Evolutionary conservation across 371 early-diverging fungal genomes (phyloP), one percentile per base, ranked within the genome.

Genomic region (Rhizomucor pusillus): DNA sequence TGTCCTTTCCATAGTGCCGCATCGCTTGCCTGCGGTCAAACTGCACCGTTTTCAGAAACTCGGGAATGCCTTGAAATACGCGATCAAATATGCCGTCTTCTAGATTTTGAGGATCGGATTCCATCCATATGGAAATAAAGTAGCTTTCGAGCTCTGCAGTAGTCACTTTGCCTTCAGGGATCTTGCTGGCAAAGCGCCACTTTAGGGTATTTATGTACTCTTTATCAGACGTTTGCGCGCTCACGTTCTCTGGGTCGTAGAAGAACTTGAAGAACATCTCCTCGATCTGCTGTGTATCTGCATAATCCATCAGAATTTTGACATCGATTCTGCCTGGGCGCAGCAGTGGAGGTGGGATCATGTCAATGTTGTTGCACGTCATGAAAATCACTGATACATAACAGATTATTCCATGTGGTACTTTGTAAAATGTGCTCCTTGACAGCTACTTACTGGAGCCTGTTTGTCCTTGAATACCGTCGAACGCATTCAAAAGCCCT

Each of bases 251-350:
- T 7, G 65, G 61, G 46, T 67, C 65, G 39, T 57, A 56, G 13
- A 73, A 69, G 50, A 82, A 79, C 36, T 77, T 66, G 62, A 71
- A 66, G 60, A 74, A 80, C 63, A 77, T 71, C 12, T 73, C 68
- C 43, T 75, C 60, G 35, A 89, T 81, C 69, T 96, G 93, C 41
- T 68, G 60, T 18, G 66, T 68, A 5, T 85, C 84, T 0, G 90
- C 93, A 53, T 90, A 82, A 49, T 88, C 97, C 47, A 99, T 73
- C 29, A 82, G 77, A 13, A 87, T 80, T 59, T 91, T 88, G 47
- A 92, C 65, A 61, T 99, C 99, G 16, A 98, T 92, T 34, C 99
- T 86, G 0, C 99, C 99, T 7, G 99, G 98, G 18, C 99, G 84
- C 46, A 97, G 85, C 45, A 99, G 72, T 11, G 99, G 99, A 7